Conservation (phyloP, 495 filamentous ascomycete species). For the Tuber melanosporum region DNA sequence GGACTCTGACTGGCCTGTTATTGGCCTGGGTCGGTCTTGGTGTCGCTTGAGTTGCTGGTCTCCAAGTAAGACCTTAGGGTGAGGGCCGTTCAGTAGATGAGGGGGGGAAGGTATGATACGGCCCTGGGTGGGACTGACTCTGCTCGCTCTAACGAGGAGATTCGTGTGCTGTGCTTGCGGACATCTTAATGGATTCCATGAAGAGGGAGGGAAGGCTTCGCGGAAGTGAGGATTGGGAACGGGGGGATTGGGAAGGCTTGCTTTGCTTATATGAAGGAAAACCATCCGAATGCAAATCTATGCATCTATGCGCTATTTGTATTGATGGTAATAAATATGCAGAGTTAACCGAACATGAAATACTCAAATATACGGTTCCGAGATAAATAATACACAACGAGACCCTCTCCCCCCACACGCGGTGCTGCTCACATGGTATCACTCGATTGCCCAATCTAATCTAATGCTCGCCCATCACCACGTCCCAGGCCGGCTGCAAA, state of each 20-base stretch:
- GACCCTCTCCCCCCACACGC: neutral
- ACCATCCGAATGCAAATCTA: neutral
- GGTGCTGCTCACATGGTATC: neutral
- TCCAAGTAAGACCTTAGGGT: neutral
- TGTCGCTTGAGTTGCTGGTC: no score
- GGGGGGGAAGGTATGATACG: neutral
- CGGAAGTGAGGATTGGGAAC: neutral
- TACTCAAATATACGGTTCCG: neutral
- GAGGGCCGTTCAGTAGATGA: neutral
- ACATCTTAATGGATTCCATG: neutral
- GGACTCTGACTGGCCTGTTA: no score
- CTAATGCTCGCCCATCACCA: neutral
- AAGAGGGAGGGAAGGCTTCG: neutral
- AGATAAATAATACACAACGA: neutral
- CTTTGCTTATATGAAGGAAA: neutral
- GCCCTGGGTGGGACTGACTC: neutral
- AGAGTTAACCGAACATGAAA: neutral
- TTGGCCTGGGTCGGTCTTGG: no score
- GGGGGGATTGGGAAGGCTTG: neutral
- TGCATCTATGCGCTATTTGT: neutral
- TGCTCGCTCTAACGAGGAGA: neutral
- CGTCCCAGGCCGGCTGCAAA: neutral
- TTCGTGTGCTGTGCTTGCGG: neutral
- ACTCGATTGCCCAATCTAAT: neutral
- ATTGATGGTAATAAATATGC: neutral